Conservation (phyloP, 2,329 filamentous ascomycete genomes). For the Paramyrothecium sp. region DNA sequence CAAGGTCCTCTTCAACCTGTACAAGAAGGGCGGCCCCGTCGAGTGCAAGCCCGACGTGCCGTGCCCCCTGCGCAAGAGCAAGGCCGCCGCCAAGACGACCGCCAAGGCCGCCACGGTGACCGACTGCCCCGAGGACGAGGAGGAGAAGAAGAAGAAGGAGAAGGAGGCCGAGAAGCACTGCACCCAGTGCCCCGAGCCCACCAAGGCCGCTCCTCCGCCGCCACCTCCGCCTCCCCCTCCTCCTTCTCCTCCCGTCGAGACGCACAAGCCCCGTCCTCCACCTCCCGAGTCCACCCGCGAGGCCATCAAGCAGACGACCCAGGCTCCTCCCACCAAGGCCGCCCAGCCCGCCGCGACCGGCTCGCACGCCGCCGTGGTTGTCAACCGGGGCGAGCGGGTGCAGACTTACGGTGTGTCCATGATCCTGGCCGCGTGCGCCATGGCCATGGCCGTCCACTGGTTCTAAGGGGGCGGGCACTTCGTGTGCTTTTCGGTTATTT, state of each 20-base stretch:
- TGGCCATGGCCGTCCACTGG: not conserved
- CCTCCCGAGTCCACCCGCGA: not conserved
- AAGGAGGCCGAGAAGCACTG: conserved; percentile 6
- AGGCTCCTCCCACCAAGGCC: not conserved
- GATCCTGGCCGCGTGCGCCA: not conserved
- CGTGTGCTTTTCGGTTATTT: too few relatives aligned
- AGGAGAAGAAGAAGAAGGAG: conserved; percentile 1
- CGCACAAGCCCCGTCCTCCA: not conserved
- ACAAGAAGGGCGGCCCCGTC: not conserved
- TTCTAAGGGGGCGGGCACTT: not conserved
- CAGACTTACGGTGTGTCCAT: not conserved
- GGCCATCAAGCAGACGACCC: not conserved
- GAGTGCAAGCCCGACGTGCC: not conserved
- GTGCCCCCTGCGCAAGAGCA: not conserved
- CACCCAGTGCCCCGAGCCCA: too few relatives aligned
- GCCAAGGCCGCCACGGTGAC: not conserved
- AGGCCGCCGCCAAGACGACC: not conserved
- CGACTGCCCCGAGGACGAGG: not conserved
- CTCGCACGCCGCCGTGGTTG: not conserved
- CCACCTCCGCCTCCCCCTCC: conserved; percentile 38
- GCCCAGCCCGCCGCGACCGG: not conserved
- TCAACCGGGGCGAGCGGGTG: not conserved
- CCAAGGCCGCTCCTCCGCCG: conserved; percentile 35
- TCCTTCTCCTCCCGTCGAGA: not conserved
- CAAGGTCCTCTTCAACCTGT: not conserved